Evolutionary conservation across 208 protist genomes (phyloP).

Genomic region (Trypanosomatidae sp.): DNA sequence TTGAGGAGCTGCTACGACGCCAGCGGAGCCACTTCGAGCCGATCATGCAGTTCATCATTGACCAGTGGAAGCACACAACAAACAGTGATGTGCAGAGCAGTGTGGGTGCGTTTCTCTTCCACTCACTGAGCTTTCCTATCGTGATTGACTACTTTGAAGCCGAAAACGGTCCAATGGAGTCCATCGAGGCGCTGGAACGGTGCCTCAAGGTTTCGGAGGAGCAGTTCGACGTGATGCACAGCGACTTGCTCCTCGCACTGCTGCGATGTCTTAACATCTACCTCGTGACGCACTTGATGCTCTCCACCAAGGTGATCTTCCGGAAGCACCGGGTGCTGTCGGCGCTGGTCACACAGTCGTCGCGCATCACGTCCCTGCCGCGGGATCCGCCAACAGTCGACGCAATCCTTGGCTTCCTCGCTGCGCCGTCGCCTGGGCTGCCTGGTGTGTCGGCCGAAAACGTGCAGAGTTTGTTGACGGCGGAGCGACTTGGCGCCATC

Average conservation of each 20-base stretch:
- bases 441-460: conserved; percentile 74
- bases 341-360: conserved; percentile 63
- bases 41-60: conserved; percentile 74
- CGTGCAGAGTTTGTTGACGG: conserved; percentile 74
- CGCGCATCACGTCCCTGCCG: conserved; percentile 61
- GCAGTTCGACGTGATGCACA: conserved; percentile 67
- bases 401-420: conserved; percentile 68
- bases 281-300: conserved; percentile 78
- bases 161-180: conserved; percentile 46
- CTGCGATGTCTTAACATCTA: conserved; percentile 83
- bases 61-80: conserved; percentile 56
- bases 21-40: conserved; percentile 59
- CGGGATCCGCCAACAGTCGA: conserved; percentile 70
- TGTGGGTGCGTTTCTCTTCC: conserved; percentile 75
- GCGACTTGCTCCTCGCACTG: conserved; percentile 48
- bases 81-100: conserved; percentile 69
- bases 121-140: conserved; percentile 80
- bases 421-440: conserved; percentile 43
- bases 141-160: conserved; percentile 72
- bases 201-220: conserved; percentile 68
- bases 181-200: conserved; percentile 48
- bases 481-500: conserved; percentile 56
- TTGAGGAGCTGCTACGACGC: conserved; percentile 77
- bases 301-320: conserved; percentile 82
- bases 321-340: conserved; percentile 77